A percentile compares a stretch with the other conserved stretches of the same genome.
These are phyloP conservation scores for Fomitopsis serialis DNA, from an alignment of 768 basidiomycete species.

Conservation along the genomic window DNA sequence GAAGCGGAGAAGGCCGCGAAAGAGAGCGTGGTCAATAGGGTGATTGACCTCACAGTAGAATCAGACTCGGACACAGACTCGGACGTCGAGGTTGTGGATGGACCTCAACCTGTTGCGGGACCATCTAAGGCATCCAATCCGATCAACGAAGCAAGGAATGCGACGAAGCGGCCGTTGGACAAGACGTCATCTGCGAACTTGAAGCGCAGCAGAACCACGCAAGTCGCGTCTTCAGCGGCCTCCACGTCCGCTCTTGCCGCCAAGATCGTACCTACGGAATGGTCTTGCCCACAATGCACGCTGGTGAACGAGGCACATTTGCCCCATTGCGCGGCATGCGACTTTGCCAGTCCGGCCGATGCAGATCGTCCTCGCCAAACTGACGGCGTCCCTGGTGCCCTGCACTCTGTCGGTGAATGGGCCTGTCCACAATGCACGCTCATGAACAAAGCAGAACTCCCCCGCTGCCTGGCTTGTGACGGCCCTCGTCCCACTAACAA, in stretches of 20 bases:
- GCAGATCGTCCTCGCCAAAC: neutral
- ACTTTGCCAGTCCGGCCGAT: slow-evolving; percentile 28
- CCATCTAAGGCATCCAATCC: neutral
- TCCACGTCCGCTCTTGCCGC: too few species aligned
- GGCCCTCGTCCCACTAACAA: slow-evolving; percentile 27
- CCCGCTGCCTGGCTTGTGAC: slow-evolving; percentile 61
- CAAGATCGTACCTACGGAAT: slow-evolving; percentile 20
- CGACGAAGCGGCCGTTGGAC: neutral
- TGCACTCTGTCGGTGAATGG: slow-evolving; percentile 19
- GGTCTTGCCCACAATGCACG: slow-evolving; percentile 49
- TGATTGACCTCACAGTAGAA: slow-evolving; percentile 54
- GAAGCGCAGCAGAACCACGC: too few species aligned
- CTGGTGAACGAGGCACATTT: slow-evolving; percentile 48
- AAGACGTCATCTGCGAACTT: neutral
- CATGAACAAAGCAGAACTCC: slow-evolving; percentile 41
- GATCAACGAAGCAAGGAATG: too few species aligned
- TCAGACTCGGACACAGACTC: slow-evolving; percentile 35
- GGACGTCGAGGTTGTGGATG: slow-evolving; percentile 22
- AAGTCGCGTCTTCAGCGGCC: neutral
- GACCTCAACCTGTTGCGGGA: neutral
- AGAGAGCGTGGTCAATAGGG: slow-evolving; percentile 55
- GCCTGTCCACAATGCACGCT: slow-evolving; percentile 55
- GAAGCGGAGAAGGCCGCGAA: slow-evolving; percentile 69
- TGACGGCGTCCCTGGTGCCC: too few species aligned
- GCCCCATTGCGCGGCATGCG: slow-evolving; percentile 61